Percentiles rank a stretch among this genome's conserved stretches.
Conservation (phyloP, 805 yeast species). For the Candida manassasensis region DNA sequence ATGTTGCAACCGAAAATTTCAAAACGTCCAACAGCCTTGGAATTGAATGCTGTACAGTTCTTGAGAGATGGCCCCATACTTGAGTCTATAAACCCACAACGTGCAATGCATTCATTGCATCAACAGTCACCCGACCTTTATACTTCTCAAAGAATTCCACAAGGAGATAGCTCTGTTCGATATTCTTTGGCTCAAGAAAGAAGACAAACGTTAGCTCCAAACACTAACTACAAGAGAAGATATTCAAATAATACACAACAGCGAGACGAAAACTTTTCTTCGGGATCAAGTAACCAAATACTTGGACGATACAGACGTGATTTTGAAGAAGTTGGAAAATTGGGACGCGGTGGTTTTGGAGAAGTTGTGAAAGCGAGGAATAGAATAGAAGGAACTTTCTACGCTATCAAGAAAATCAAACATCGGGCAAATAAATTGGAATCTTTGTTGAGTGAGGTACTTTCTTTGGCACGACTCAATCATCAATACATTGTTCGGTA, state of each 20-base stretch:
- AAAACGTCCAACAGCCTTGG: conserved; percentile 78
- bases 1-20: conserved; percentile 64
- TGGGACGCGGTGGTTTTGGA: conserved; percentile 96
- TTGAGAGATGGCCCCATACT: conserved; percentile 63
- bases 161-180: conserved; percentile 36
- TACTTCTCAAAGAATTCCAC: background rate
- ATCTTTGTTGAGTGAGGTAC: conserved; percentile 82
- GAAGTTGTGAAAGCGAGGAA: conserved; percentile 97
- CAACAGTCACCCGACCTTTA: background rate
- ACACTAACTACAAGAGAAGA: conserved; percentile 13
- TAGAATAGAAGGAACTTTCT: conserved; percentile 87
- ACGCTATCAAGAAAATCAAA: conserved; percentile 88
- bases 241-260: conserved; percentile 19
- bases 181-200: conserved; percentile 46
- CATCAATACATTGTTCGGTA: conserved; percentile 96
- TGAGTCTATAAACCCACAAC: conserved; percentile 12
- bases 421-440: conserved; percentile 79
- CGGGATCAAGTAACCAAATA: conserved; percentile 7
- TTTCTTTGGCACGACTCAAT: conserved; percentile 83
- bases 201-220: conserved; percentile 7
- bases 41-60: conserved; percentile 78
- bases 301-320: conserved; percentile 82
- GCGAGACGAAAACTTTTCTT: conserved; percentile 3
- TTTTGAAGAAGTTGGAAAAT: conserved; percentile 86
- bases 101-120: background rate